Percentiles rank a stretch among this genome's conserved stretches.
phyloP scores from a whole-genome alignment of 2,329 filamentous ascomycete genomes.

The Camptophora hylomeconis region DNA sequence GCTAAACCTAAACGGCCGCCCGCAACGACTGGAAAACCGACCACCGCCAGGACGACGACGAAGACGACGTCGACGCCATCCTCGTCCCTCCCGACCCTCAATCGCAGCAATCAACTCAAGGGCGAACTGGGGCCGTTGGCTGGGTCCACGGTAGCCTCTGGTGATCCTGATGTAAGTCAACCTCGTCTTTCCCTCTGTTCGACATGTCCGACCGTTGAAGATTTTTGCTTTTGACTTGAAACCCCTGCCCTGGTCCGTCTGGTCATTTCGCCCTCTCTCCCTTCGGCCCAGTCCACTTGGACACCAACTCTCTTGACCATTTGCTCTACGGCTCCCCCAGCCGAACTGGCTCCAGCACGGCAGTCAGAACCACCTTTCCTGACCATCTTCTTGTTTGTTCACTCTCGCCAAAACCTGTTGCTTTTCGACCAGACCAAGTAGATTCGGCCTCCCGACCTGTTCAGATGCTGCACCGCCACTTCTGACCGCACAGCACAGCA shows the following conservation, averaged over 20 bases:
- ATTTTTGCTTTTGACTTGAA: conserved; percentile 9
- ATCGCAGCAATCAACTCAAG: too few species aligned
- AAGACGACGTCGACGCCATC: too few species aligned
- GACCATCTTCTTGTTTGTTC: conserved; percentile 10
- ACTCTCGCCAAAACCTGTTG: conserved; percentile 16
- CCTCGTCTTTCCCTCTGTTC: conserved; percentile 1
- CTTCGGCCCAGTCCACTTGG: conserved; percentile 1
- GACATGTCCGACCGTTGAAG: conserved; percentile 13
- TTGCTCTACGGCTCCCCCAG: conserved; percentile 1
- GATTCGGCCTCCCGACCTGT: conserved; percentile 2
- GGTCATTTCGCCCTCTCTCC: conserved; percentile 1
- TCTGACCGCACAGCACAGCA: conserved; percentile 9
- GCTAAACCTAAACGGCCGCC: too few species aligned
- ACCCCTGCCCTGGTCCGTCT: conserved; percentile 3
- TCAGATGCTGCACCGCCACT: conserved; percentile 16
- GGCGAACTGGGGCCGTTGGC: too few species aligned
- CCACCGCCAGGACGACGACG: too few species aligned
- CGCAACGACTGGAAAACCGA: too few species aligned
- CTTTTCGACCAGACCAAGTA: conserved; percentile 4
- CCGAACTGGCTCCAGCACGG: conserved; percentile 3
- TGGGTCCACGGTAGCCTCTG: conserved; percentile 18
- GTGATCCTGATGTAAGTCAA: conserved; percentile 12
- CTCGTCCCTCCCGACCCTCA: too few species aligned
- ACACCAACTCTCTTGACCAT: conserved; percentile 1
- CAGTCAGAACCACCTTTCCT: conserved; percentile 6